A percentile compares a stretch with the other conserved stretches of the same genome.
Conservation (phyloP, 2,329 filamentous ascomycete species). For the Fusarium nygamai region DNA sequence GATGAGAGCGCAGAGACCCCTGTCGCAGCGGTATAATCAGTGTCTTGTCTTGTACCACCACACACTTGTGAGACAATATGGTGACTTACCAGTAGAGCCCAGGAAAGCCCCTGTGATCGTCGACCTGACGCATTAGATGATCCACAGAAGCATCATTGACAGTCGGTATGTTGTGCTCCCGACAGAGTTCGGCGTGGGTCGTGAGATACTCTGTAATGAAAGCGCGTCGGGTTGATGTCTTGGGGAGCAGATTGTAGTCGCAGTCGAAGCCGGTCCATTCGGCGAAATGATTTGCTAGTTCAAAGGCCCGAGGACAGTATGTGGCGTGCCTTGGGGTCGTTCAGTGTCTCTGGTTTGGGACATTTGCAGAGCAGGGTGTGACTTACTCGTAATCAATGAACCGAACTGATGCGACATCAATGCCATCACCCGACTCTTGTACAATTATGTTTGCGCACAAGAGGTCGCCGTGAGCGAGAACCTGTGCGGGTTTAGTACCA, state of each 20-base stretch:
- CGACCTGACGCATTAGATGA: constrained; percentile 28
- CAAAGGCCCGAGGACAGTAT: constrained; percentile 36
- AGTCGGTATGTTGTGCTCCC: neutral
- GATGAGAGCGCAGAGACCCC: constrained; percentile 38
- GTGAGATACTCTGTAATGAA: constrained; percentile 34
- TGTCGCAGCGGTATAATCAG: neutral
- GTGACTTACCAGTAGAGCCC: constrained; percentile 40
- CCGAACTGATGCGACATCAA: constrained; percentile 18
- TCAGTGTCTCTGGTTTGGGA: neutral
- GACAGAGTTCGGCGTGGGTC: constrained; percentile 3
- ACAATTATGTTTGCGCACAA: constrained; percentile 38
- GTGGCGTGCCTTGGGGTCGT: constrained; percentile 32
- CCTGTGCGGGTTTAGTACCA: constrained; percentile 3
- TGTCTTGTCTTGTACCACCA: neutral
- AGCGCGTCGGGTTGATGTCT: constrained; percentile 21
- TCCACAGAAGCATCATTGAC: constrained; percentile 26
- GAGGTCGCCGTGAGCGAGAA: constrained; percentile 37
- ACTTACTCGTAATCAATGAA: constrained; percentile 41
- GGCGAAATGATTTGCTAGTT: constrained; percentile 38
- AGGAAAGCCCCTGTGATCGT: constrained; percentile 33
- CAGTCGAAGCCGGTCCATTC: constrained; percentile 38
- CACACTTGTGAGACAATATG: neutral
- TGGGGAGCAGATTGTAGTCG: constrained; percentile 26
- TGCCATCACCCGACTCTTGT: constrained; percentile 11
- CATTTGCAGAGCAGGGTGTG: neutral